These are phyloP conservation scores for Hypoxylon sp. DNA, from an alignment of 2,329 filamentous ascomycete genomes.

Conservation along the genomic window DNA sequence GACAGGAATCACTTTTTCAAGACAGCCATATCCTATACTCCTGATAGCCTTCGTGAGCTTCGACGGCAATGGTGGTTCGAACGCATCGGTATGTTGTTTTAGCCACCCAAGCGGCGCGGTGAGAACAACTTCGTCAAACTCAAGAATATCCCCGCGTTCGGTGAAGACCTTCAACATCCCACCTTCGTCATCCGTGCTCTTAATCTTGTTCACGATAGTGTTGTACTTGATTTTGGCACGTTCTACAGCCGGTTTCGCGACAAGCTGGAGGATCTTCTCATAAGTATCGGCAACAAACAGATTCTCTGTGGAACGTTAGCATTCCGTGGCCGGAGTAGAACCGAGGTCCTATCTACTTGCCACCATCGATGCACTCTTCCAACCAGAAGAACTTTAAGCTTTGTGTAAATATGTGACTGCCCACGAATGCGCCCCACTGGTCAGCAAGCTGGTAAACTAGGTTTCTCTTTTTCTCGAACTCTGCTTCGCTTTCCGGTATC, in stretches of 20 bases:
- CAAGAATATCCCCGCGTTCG: constrained; percentile 57
- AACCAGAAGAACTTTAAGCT: constrained; percentile 83
- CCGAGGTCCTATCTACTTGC: constrained; percentile 55
- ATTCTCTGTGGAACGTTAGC: constrained; percentile 60
- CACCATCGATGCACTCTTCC: constrained; percentile 81
- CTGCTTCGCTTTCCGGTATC: constrained; percentile 60
- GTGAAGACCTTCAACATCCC: constrained; percentile 60
- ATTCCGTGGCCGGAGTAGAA: constrained; percentile 16
- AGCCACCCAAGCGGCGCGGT: constrained; percentile 78
- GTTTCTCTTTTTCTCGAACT: constrained; percentile 57
- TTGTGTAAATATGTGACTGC: constrained; percentile 72
- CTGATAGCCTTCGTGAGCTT: constrained; percentile 71
- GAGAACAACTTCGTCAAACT: constrained; percentile 76
- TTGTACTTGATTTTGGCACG: constrained; percentile 66
- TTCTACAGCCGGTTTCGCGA: constrained; percentile 69
- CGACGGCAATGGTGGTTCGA: constrained; percentile 70
- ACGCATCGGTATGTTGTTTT: constrained; percentile 68
- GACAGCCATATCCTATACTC: constrained; percentile 75
- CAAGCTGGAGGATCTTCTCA: constrained; percentile 66
- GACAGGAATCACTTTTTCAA: constrained; percentile 70
- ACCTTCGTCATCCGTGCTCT: constrained; percentile 48
- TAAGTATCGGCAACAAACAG: constrained; percentile 72
- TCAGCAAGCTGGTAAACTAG: constrained; percentile 67
- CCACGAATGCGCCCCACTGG: constrained; percentile 79
- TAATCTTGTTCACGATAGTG: constrained; percentile 62